Conservation (phyloP, 1,284 basidiomycete species). For the Pseudozyma hubeiensis region DNA sequence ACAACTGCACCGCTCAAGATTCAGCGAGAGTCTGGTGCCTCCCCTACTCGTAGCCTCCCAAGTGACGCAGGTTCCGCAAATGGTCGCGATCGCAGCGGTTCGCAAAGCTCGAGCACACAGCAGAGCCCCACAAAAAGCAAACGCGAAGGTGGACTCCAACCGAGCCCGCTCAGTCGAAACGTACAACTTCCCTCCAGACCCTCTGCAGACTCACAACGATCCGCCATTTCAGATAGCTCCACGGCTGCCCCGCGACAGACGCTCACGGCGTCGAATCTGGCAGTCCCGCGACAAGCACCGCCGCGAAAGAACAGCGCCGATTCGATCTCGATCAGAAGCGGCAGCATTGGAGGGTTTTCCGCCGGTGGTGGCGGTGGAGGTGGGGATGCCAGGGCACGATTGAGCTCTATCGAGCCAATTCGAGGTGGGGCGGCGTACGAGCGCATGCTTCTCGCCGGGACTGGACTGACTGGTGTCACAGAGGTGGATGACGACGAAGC, state of each 20-base stretch:
- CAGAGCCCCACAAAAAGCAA: conserved; percentile 29
- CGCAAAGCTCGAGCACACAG: conserved; percentile 8
- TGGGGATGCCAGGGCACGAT: conserved; percentile 56
- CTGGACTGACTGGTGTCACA: conserved; percentile 51
- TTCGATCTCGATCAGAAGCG: conserved; percentile 23
- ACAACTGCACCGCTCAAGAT: background rate
- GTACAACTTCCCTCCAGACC: conserved; percentile 27
- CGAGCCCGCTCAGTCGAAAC: conserved; percentile 28
- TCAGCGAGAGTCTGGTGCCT: background rate
- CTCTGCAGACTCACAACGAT: conserved; percentile 17
- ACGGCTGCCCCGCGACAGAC: conserved; percentile 4
- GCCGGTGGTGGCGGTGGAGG: conserved; percentile 40
- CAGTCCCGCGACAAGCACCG: conserved; percentile 20
- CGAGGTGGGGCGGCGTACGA: conserved; percentile 62
- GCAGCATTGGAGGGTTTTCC: conserved; percentile 21
- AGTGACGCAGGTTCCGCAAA: conserved; percentile 6
- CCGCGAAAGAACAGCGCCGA: conserved; percentile 37
- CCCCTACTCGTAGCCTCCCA: conserved; percentile 14
- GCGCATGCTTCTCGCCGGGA: conserved; percentile 61
- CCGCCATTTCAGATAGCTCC: conserved; percentile 7
- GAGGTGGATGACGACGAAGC: conserved; percentile 56
- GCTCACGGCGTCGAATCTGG: conserved; percentile 4
- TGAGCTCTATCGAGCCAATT: conserved; percentile 61
- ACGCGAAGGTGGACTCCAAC: conserved; percentile 27
- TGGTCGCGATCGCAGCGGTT: conserved; percentile 4